Percentiles rank a stretch among this genome's conserved stretches.
These are phyloP conservation scores for Mollisia scopiformis DNA, from an alignment of 2,329 filamentous ascomycete genomes.

Conservation along the genomic window DNA sequence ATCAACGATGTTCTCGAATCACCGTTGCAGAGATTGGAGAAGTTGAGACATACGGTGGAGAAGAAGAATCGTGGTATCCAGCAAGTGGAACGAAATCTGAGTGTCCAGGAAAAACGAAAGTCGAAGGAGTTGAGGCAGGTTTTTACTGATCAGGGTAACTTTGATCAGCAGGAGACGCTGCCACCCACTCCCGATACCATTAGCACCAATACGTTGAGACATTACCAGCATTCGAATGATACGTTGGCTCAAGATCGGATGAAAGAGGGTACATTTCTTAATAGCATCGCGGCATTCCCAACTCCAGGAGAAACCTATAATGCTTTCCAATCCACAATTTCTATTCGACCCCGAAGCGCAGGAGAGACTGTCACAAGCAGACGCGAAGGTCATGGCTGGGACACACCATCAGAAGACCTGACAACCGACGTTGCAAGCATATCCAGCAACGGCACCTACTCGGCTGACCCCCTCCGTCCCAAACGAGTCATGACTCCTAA, in stretches of 20 bases:
- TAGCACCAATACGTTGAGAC: slow-evolving; percentile 39
- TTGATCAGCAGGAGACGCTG: slow-evolving; percentile 33
- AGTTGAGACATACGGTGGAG: slow-evolving; percentile 37
- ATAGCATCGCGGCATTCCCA: slow-evolving; percentile 26
- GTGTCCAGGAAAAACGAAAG: slow-evolving; percentile 15
- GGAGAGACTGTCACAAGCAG: slow-evolving; percentile 37
- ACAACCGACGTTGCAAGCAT: slow-evolving; percentile 34
- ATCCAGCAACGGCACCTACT: slow-evolving; percentile 25
- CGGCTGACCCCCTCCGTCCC: slow-evolving; percentile 11
- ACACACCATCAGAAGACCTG: slow-evolving; percentile 33
- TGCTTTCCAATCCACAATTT: slow-evolving; percentile 27
- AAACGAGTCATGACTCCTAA: slow-evolving; percentile 26
- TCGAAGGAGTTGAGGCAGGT: slow-evolving; percentile 20
- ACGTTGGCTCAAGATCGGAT: slow-evolving; percentile 37
- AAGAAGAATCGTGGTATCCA: slow-evolving; percentile 27
- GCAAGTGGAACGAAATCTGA: slow-evolving; percentile 19
- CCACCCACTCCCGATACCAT: slow-evolving; percentile 41
- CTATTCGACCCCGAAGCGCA: slow-evolving; percentile 35
- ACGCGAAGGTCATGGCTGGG: slow-evolving; percentile 39
- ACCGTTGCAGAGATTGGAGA: slow-evolving; percentile 55
- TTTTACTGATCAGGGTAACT: slow-evolving; percentile 39
- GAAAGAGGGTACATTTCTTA: slow-evolving; percentile 23
- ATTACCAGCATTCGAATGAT: slow-evolving; percentile 55
- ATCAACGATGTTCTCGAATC: slow-evolving; percentile 52
- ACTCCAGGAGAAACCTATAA: slow-evolving; percentile 14